These are phyloP conservation scores for Plasmodium gaboni DNA, from an alignment of 169 alveolate genomes.

Conservation along the genomic window DNA sequence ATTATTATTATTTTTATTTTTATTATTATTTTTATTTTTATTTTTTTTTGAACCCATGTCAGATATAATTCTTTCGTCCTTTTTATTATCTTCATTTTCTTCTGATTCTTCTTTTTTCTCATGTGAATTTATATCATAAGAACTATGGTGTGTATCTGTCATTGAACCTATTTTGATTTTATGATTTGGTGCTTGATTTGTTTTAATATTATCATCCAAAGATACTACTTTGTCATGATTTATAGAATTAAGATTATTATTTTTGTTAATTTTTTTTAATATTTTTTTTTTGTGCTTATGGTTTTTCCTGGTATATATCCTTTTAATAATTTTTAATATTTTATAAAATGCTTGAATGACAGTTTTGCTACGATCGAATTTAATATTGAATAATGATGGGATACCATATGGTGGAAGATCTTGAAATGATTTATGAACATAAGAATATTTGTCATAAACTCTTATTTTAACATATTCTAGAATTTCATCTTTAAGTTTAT, in stretches of 20 bases:
- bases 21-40: not conserved
- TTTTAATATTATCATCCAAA: not conserved
- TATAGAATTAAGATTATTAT: not conserved
- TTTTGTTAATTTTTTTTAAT: not conserved
- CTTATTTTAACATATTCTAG: constrained; percentile 81
- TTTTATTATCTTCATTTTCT: not conserved
- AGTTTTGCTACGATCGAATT: constrained; percentile 77
- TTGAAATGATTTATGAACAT: constrained; percentile 73
- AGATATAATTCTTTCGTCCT: not conserved
- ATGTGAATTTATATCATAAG: not conserved
- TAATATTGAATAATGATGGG: constrained; percentile 71
- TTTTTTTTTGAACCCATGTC: not conserved
- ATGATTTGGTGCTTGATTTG: not conserved
- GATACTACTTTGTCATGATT: too few species aligned
- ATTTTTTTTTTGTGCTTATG: constrained; percentile 2
- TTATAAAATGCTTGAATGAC: constrained; percentile 75
- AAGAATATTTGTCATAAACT: constrained; percentile 79
- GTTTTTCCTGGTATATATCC: constrained; percentile 44
- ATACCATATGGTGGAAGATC: constrained; percentile 82
- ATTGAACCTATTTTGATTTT: not conserved
- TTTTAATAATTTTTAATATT: constrained; percentile 69
- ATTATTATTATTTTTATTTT: not conserved
- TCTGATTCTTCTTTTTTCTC: constrained; percentile 11
- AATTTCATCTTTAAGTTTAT: constrained; percentile 81
- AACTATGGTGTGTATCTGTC: not conserved